phyloP scores from a whole-genome alignment of 83 land plant species.

The Picea mariana region DNA sequence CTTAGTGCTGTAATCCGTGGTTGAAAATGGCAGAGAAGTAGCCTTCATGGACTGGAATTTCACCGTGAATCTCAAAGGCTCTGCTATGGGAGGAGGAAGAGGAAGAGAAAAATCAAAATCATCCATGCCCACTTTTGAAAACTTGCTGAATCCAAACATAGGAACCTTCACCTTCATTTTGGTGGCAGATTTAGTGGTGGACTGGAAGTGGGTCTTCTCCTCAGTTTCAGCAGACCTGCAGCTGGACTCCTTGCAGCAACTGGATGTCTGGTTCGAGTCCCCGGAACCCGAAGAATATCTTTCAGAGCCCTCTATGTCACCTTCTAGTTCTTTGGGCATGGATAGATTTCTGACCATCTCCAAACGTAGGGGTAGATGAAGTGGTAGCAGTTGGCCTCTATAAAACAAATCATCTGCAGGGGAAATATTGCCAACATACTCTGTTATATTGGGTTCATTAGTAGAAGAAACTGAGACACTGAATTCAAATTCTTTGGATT shows the following conservation, averaged over 20 bases:
- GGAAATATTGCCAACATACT: constrained; percentile 29
- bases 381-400: constrained; percentile 84
- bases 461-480: constrained; percentile 28
- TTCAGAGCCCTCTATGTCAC: background rate
- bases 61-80: background rate
- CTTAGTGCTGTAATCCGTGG: background rate
- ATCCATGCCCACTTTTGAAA: constrained; percentile 13
- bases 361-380: constrained; percentile 74
- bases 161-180: constrained; percentile 5
- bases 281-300: background rate
- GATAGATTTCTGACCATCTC: constrained; percentile 63
- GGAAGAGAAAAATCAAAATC: background rate
- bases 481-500: constrained; percentile 56
- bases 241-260: background rate
- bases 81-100: background rate
- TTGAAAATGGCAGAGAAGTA: background rate
- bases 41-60: background rate
- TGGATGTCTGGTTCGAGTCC: background rate
- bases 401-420: constrained; percentile 92
- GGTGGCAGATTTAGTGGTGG: background rate
- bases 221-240: background rate
- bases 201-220: background rate
- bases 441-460: background rate
- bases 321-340: background rate
- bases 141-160: constrained; percentile 12